A percentile compares a stretch with the other conserved stretches of the same genome.
Conservation (phyloP, 306 rosid species). For the Lathyrus sativus region DNA sequence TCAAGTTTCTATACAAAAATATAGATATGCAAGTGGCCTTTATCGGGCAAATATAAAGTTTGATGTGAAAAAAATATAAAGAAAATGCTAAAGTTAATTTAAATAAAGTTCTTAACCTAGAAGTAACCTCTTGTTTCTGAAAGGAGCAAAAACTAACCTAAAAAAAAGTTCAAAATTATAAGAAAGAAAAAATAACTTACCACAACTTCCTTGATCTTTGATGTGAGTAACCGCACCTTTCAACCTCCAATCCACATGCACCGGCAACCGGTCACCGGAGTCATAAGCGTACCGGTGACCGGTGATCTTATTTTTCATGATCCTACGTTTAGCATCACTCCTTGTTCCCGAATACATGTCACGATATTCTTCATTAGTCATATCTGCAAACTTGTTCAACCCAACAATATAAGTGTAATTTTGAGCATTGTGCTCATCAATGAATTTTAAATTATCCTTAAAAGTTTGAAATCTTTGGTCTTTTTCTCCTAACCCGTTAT, state of each 20-base stretch:
- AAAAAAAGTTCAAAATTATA: background rate
- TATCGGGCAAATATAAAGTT: slow-evolving; percentile 10
- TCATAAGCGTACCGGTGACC: slow-evolving; percentile 57
- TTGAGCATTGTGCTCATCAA: slow-evolving; percentile 66
- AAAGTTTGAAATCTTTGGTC: slow-evolving; percentile 70
- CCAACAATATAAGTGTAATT: slow-evolving; percentile 69
- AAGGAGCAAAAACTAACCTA: too few species aligned
- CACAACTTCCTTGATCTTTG: slow-evolving; percentile 88
- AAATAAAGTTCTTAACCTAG: slow-evolving; percentile 8
- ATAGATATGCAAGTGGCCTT: background rate
- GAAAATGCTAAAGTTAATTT: background rate
- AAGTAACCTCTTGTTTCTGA: background rate
- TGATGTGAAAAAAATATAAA: background rate
- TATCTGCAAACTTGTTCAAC: slow-evolving; percentile 74
- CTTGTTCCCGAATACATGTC: slow-evolving; percentile 58
- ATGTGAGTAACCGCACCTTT: slow-evolving; percentile 66
- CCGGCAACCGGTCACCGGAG: slow-evolving; percentile 56
- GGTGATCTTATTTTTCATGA: slow-evolving; percentile 55
- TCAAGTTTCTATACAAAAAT: background rate
- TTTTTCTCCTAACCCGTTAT: slow-evolving; percentile 72
- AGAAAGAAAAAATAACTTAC: slow-evolving; percentile 43
- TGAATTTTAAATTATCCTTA: slow-evolving; percentile 67
- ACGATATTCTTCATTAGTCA: slow-evolving; percentile 77
- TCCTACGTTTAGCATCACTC: slow-evolving; percentile 51
- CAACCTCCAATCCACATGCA: slow-evolving; percentile 79